Conservation (phyloP, 2,329 filamentous ascomycete species). For the Trichoderma sp. region DNA sequence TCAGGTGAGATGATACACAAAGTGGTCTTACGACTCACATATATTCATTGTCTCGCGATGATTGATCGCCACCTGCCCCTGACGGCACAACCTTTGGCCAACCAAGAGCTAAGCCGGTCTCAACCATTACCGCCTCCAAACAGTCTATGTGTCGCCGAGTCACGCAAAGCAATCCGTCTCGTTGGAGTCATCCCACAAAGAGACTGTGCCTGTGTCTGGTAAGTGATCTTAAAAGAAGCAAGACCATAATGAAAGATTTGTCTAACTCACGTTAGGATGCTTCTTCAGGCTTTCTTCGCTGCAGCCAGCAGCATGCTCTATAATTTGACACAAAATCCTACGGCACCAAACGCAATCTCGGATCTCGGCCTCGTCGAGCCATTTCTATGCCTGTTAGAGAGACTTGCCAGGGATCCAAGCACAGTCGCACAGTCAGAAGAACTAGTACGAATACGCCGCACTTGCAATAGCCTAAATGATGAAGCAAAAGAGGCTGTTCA, state of each 20-base stretch:
- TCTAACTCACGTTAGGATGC: constrained; percentile 7
- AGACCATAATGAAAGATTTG: background rate
- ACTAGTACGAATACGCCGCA: background rate
- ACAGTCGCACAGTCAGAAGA: background rate
- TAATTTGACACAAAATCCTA: constrained; percentile 6
- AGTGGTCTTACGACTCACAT: constrained; percentile 15
- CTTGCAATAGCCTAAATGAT: constrained; percentile 9
- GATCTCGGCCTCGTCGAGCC: constrained; percentile 11
- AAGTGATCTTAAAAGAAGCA: background rate
- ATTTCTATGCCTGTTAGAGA: constrained; percentile 14
- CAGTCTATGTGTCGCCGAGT: constrained; percentile 8
- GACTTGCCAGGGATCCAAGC: constrained; percentile 2
- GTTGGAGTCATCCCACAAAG: constrained; percentile 12
- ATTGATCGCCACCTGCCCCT: constrained; percentile 11
- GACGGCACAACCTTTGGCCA: background rate
- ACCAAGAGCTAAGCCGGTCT: background rate
- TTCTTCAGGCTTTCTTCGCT: constrained; percentile 18
- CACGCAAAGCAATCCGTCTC: constrained; percentile 14
- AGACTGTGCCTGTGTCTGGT: constrained; percentile 19
- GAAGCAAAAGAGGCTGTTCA: constrained; percentile 18
- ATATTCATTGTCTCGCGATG: constrained; percentile 18
- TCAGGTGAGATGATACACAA: constrained; percentile 18
- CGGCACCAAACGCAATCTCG: constrained; percentile 1
- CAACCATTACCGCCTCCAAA: background rate
- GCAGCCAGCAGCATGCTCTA: constrained; percentile 11